Conservation (phyloP, 2,329 filamentous ascomycete genomes). For the Colletotrichum tropicicola region DNA sequence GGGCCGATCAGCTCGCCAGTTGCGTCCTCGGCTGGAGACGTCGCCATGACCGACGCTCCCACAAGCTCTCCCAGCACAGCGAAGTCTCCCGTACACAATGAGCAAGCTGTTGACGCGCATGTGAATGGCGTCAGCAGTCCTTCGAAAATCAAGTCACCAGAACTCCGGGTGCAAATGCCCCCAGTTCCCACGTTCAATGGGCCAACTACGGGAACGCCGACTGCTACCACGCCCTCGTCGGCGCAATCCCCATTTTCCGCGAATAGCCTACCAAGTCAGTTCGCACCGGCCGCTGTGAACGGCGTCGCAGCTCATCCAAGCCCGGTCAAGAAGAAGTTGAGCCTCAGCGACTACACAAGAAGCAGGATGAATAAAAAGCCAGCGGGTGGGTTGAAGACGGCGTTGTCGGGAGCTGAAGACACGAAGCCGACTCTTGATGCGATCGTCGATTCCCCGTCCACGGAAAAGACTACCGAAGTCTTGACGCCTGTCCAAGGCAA, state of each 20-base stretch:
- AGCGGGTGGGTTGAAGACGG: conserved; percentile 15
- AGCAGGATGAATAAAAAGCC: conserved; percentile 61
- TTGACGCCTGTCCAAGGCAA: conserved; percentile 19
- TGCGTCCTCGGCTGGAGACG: conserved; percentile 32
- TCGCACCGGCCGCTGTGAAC: conserved; percentile 51
- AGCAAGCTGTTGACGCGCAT: neutral
- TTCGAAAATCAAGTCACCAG: conserved; percentile 41
- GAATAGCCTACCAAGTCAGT: conserved; percentile 50
- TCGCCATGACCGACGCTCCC: conserved; percentile 41
- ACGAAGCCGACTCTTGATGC: conserved; percentile 45
- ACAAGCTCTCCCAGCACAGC: conserved; percentile 36
- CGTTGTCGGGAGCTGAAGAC: conserved; percentile 43
- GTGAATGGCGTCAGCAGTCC: conserved; percentile 28
- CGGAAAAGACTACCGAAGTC: conserved; percentile 40
- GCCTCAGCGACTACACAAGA: conserved; percentile 71
- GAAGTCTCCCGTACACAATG: neutral
- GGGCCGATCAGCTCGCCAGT: conserved; percentile 12
- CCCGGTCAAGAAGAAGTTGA: conserved; percentile 74
- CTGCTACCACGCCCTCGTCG: conserved; percentile 55
- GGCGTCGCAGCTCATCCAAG: conserved; percentile 59
- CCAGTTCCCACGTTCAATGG: conserved; percentile 61
- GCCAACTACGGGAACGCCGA: conserved; percentile 42
- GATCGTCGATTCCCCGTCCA: conserved; percentile 43
- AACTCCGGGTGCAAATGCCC: conserved; percentile 65
- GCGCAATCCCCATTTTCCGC: conserved; percentile 61